Base-by-base conservation (phyloP, 2,329 filamentous ascomycete species). In the Ophiosphaerella korrae region DNA sequence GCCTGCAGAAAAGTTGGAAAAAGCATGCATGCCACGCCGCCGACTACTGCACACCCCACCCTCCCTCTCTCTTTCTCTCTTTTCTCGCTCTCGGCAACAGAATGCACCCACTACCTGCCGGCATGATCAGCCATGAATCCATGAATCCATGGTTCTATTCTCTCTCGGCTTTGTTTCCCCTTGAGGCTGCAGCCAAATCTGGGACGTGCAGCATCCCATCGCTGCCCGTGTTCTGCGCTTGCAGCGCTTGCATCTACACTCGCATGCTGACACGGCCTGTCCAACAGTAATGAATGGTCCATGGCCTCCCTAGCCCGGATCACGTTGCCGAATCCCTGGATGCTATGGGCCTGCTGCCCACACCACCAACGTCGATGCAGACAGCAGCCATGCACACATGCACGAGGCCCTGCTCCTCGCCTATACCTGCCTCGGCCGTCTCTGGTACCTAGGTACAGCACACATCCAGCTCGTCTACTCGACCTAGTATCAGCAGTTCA, bases 211-310 rank as follows among this genome's bases (percentile, higher is more conserved):
- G 26, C 26, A 7, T 11, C 26, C 7, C 26, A 29, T 29, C 26
- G 53, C 54, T 49, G 44, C 52, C 52, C 52, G 14, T 31, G 33
- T 53, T 38, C 54, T 62, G 68, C 66, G 66, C 63, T 62, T 68
- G 50, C 58, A 67, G 64, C 66, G 66, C 62, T 64, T 66, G 46
- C 47, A 42, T 45, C 26, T 29, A 11, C 26, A 29, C 26, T 29
- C 11, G 52, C 51, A 45, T 37, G 56, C 60, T 66, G 60, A 62
- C 38, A 13, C 21, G 29, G 3, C 53, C 49, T 45, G 45, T 45
- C 24, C 24, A 48, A 38, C 24, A 48, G 40, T 44, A 38, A 48
- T 47, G 33, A 51, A 49, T 40, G 39, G 56, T 39, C 16, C 36
- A 39, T 29, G 7, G 26, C 7, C 6, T 32, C 24, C 14, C 18